Evolutionary conservation across 2,329 filamentous ascomycete genomes (phyloP).

Genomic region (Verticillium tricorpus): DNA sequence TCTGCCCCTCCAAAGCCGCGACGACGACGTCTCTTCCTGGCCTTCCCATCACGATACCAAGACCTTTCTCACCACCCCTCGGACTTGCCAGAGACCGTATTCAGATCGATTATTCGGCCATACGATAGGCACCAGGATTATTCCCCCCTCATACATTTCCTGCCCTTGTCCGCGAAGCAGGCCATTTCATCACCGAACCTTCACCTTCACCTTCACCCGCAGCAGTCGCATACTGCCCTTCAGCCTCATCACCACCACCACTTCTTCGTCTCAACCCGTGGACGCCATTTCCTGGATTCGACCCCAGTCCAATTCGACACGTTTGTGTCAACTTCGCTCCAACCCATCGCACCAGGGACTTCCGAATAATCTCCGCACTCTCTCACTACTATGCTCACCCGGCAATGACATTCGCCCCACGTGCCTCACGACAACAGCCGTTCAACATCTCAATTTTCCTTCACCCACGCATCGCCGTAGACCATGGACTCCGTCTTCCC

Average conservation of each 20-base stretch:
- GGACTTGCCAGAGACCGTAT: background rate
- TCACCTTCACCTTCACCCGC: background rate
- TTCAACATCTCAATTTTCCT: background rate
- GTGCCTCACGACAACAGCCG: background rate
- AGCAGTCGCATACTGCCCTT: background rate
- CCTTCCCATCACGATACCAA: background rate
- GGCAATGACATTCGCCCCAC: background rate
- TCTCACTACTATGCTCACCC: background rate
- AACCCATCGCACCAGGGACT: background rate
- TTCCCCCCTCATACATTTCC: background rate
- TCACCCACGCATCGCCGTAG: background rate
- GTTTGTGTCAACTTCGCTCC: background rate
- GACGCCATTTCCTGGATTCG: background rate
- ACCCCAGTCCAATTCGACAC: too few relatives aligned
- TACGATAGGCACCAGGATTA: background rate
- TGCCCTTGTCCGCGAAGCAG: background rate
- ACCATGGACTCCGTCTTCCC: conserved; percentile 49
- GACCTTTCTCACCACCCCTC: background rate
- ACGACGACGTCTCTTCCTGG: background rate
- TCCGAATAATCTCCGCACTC: background rate
- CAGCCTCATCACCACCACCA: background rate
- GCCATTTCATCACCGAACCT: background rate
- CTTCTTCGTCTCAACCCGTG: background rate
- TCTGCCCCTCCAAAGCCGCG: background rate
- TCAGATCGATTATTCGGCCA: background rate